Evolutionary conservation across 1,284 basidiomycete species (phyloP), one percentile per base, ranked within the genome.

Genomic region (Ceratobasidium sp.): DNA sequence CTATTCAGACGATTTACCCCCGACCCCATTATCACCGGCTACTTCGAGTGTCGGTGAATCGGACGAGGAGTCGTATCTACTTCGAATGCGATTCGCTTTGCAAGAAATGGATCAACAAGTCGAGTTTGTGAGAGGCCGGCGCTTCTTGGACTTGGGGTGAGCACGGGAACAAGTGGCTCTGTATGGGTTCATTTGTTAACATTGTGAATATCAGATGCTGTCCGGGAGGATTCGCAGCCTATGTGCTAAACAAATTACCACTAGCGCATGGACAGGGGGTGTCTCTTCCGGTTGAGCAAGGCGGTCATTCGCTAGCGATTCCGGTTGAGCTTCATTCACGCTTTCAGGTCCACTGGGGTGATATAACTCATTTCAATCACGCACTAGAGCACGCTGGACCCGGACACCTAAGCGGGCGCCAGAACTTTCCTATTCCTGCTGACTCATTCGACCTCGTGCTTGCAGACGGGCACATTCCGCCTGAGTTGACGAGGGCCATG

Each of bases 381-480:
- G 70, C 70, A 44, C 68, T 42, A 7, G 70, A 62, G 33, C 70
- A 73, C 44, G 46, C 40, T 28, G 70, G 70, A 15, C 62, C 57
- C n/a, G 70, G 70, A 1, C 38, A 23, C 17, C 33, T 73, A 33
- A 33, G 12, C 44, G 57, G 42, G 28, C 57, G 38, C 33, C 54
- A 38, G 4, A 46, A 38, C 4, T 70, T 70, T 40, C 76, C 61
- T 38, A 65, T 81, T 6, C 71, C 78, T 17, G 56, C 76, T 2
- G 57, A 78, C 4, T 62, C 68, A 13, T 85, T 83, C 77, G 80
- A 83, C 70, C 79, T 86, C n/a, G 84, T 85, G 13, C 71, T 85
- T n/a, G 81, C 85, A 64, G 86, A 85, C 74, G 84, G 83, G 10
- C 84, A 84, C 33, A 67, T 67, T 17, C 65, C 65, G 2, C 70